phyloP scores from a whole-genome alignment of 371 early-diverging fungal species.

The Batrachochytrium dendrobatidis region DNA sequence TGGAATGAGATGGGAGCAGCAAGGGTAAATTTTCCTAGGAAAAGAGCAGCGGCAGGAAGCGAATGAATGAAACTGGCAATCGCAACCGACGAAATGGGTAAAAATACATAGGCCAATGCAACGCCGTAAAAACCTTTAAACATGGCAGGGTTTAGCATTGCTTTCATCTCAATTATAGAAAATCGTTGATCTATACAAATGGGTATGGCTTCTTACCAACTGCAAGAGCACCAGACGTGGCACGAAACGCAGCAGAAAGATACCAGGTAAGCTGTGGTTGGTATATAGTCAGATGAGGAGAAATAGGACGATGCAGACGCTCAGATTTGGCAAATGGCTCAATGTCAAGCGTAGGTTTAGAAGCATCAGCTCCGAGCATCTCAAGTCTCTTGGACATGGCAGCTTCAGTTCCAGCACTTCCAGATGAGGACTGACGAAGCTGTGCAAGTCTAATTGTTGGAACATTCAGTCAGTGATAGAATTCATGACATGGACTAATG shows the following conservation, averaged over 20 bases:
- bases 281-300: constrained; percentile 82
- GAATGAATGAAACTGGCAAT: constrained; percentile 46
- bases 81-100: constrained; percentile 56
- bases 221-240: constrained; percentile 72
- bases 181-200: not conserved
- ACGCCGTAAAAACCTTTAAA: constrained; percentile 53
- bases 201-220: constrained; percentile 48
- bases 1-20: constrained; percentile 78
- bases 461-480: too few relatives aligned
- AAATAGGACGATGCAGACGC: constrained; percentile 59
- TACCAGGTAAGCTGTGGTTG: constrained; percentile 82
- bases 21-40: constrained; percentile 57
- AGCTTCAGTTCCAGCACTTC: too few relatives aligned
- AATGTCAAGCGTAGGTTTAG: constrained; percentile 37
- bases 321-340: constrained; percentile 32
- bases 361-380: constrained; percentile 8
- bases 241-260: constrained; percentile 68
- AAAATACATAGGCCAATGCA: constrained; percentile 53
- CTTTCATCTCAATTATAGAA: constrained; percentile 17
- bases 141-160: too few relatives aligned
- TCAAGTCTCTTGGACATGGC: not conserved
- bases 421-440: not conserved
- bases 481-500: too few relatives aligned
- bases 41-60: constrained; percentile 47
- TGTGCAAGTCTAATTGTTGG: too few relatives aligned